Evolutionary conservation across 202 grass and related monocot genomes (phyloP), one percentile per base, ranked within the genome.

Genomic region (Zizania palustris): DNA sequence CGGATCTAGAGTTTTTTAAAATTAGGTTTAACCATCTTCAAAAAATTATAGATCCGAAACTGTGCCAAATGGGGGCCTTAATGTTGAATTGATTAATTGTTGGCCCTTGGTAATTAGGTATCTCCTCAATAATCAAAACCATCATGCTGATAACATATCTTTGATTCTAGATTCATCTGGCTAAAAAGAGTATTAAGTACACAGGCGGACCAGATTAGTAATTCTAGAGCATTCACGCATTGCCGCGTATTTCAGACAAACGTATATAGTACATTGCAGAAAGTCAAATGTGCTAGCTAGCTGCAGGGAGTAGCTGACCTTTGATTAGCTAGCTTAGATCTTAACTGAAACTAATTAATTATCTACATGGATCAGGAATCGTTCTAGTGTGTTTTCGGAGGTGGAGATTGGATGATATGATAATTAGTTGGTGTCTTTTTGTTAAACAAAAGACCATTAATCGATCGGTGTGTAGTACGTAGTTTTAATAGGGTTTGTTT

Each of bases 191-290:
- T 28, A 28, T 14, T 58, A 72, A 58, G 6, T 54, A 81, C 20
- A 39, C 20, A 39, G 41, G 4, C 48, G 11, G 50, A 54, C 50
- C 50, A 19, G 18, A 54, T 54, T 54, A 54, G 50, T 54, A 82
- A 8, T 12, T 49, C 44, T 34, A 63, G 45, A 72, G 44, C 44
- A 41, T 35, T 65, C 38, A 50, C 35, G 57, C 16, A 80, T 80
- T 35, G 67, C 78, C 57, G 45, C 78, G 6, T 42, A 42, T 72
- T 80, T 37, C 0, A 59, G 20, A 36, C 38, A 35, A 6, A 9
- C 35, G 12, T 37, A 36, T 37, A 36, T 33, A 36, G 33, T 19
- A 18, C 50, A 54, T 54, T 18, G 5, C 6, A 54, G 50, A 54
- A 54, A 54, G 50, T 54, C 50, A 54, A 54, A 54, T 54, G 50